These are phyloP conservation scores for Annulohypoxylon stygium DNA, from an alignment of 495 filamentous ascomycete genomes.

Conservation along the genomic window DNA sequence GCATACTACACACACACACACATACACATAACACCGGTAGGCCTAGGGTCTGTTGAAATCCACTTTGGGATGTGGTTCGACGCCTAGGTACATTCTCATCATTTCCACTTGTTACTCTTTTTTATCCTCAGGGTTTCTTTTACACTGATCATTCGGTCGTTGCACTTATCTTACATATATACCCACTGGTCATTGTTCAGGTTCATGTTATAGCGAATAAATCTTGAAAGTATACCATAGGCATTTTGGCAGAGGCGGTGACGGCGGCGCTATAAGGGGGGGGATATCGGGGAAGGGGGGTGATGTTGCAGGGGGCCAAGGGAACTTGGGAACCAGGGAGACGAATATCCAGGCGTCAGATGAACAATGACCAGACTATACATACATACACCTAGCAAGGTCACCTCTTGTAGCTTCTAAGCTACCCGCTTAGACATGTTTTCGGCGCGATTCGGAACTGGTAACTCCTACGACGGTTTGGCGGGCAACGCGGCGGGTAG, in stretches of 20 bases:
- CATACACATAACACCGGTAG: background rate
- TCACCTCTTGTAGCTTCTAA: slow-evolving; percentile 20
- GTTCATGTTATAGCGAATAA: slow-evolving; percentile 46
- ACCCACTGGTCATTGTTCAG: slow-evolving; percentile 47
- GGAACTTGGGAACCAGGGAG: slow-evolving; percentile 9
- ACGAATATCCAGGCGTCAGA: slow-evolving; percentile 22
- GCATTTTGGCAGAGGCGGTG: slow-evolving; percentile 30
- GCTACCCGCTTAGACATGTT: slow-evolving; percentile 7
- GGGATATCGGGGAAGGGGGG: background rate
- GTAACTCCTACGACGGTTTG: slow-evolving; percentile 20
- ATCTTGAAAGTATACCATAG: slow-evolving; percentile 42
- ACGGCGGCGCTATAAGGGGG: slow-evolving; percentile 33
- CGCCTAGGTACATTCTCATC: slow-evolving; percentile 11
- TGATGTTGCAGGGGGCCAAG: slow-evolving; percentile 2
- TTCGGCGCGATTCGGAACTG: slow-evolving; percentile 15
- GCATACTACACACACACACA: background rate
- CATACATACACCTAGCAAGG: background rate
- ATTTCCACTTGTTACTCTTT: slow-evolving; percentile 1
- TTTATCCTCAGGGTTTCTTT: slow-evolving; percentile 30
- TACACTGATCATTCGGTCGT: slow-evolving; percentile 30
- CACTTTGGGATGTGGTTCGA: background rate
- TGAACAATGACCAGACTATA: slow-evolving; percentile 3
- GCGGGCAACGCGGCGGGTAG: slow-evolving; percentile 21
- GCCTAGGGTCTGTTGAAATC: slow-evolving; percentile 8
- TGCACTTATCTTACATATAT: slow-evolving; percentile 41